phyloP scores from a whole-genome alignment of 257 asterid genomes.

The Ligustrum vulgare region DNA sequence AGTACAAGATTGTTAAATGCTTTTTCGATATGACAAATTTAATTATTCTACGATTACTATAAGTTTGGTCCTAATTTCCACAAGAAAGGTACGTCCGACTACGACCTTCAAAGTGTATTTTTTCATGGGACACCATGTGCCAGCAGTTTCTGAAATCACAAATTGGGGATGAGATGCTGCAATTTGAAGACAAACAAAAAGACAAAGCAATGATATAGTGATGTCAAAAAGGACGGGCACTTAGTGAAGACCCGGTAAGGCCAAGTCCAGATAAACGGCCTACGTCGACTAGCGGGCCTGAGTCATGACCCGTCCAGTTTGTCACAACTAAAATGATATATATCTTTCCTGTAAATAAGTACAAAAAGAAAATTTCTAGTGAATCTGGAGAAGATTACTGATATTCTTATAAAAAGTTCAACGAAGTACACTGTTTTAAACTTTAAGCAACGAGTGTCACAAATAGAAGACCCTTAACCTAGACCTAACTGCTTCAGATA shows the following conservation, averaged over 20 bases:
- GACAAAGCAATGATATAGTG: neutral
- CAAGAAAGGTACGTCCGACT: neutral
- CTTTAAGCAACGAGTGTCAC: too few relatives aligned
- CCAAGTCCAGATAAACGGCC: too few relatives aligned
- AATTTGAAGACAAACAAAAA: neutral
- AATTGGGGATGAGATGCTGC: neutral
- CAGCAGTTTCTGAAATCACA: neutral
- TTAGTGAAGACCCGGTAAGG: too few relatives aligned
- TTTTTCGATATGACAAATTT: conserved; percentile 5
- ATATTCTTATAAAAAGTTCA: too few relatives aligned
- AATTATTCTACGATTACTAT: conserved; percentile 1
- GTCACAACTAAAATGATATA: too few relatives aligned
- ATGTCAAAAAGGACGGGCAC: too few relatives aligned
- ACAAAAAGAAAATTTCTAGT: neutral
- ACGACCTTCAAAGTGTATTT: neutral
- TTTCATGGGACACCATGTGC: neutral
- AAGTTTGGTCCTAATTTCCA: neutral
- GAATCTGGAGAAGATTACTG: neutral
- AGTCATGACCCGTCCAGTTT: too few relatives aligned
- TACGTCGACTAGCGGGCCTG: too few relatives aligned
- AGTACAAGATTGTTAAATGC: neutral
- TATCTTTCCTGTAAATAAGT: neutral
- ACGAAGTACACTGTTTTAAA: too few relatives aligned
- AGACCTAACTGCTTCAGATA: neutral
- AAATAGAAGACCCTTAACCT: neutral